These are phyloP conservation scores for Coniochaeta hoffmannii DNA, from an alignment of 2,329 filamentous ascomycete species.

Conservation along the genomic window DNA sequence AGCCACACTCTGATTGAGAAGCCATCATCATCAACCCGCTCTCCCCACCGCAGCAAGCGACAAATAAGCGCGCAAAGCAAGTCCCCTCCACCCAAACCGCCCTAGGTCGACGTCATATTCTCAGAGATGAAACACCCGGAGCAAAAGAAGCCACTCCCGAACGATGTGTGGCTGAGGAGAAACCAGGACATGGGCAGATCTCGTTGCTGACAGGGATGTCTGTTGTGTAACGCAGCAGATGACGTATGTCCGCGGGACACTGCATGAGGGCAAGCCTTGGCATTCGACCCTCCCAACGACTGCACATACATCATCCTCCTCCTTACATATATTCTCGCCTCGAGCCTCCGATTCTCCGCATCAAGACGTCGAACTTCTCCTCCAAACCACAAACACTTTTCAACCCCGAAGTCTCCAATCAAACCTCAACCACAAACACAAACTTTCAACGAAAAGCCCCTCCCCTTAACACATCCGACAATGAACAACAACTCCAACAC, in stretches of 20 bases:
- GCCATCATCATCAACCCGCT: background rate
- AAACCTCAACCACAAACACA: background rate
- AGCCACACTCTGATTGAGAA: background rate
- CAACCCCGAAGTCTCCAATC: background rate
- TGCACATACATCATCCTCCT: too few species aligned
- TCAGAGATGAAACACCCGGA: background rate
- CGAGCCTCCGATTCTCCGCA: background rate
- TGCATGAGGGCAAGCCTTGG: background rate
- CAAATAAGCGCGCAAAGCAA: background rate
- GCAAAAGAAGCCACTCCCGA: background rate
- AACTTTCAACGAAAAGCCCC: background rate
- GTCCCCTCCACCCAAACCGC: background rate
- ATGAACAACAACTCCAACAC: conserved; percentile 5
- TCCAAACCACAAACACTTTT: background rate
- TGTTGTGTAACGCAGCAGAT: background rate
- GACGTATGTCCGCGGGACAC: background rate
- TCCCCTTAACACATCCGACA: background rate
- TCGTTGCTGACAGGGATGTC: background rate
- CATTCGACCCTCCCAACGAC: background rate
- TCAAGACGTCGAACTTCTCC: background rate
- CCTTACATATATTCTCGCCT: background rate
- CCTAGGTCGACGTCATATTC: background rate
- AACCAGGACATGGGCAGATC: background rate
- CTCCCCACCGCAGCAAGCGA: background rate
- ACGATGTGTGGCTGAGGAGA: background rate